These are phyloP conservation scores for Solanum chiquidenum DNA, from an alignment of 257 asterid genomes.

Conservation along the genomic window DNA sequence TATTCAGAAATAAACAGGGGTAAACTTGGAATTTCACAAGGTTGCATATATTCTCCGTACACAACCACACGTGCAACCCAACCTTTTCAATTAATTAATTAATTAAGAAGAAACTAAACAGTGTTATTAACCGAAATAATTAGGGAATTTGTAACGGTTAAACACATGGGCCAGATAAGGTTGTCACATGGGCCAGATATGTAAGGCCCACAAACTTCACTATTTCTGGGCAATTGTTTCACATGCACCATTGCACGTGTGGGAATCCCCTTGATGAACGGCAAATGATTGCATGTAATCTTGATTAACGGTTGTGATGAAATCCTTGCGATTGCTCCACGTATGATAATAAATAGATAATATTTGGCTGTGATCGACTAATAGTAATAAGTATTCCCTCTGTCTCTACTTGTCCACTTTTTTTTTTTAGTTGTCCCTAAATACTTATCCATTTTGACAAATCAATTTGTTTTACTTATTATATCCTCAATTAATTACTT, in stretches of 20 bases:
- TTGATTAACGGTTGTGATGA: neutral
- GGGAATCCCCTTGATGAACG: conserved; percentile 5
- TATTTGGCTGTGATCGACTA: neutral
- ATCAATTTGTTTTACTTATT: too few relatives aligned
- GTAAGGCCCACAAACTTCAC: conserved; percentile 6
- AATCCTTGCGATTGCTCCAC: neutral
- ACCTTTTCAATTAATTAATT: neutral
- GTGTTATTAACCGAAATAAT: conserved; percentile 2
- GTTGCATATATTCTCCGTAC: neutral
- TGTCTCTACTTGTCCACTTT: too few relatives aligned
- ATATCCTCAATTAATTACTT: too few relatives aligned
- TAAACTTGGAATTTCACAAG: neutral
- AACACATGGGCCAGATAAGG: conserved; percentile 31
- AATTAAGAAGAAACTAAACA: neutral
- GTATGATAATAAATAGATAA: neutral
- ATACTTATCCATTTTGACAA: too few relatives aligned
- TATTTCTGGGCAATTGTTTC: conserved; percentile 6
- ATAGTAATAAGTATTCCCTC: too few relatives aligned
- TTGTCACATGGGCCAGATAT: conserved; percentile 30
- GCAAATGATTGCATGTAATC: neutral
- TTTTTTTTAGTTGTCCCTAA: too few relatives aligned
- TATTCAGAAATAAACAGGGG: neutral
- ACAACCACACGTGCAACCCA: conserved; percentile 19
- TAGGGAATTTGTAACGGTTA: conserved; percentile 2
- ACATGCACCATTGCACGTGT: conserved; percentile 25